Conservation (phyloP, 768 basidiomycete species). For the Lentinula boryana region DNA sequence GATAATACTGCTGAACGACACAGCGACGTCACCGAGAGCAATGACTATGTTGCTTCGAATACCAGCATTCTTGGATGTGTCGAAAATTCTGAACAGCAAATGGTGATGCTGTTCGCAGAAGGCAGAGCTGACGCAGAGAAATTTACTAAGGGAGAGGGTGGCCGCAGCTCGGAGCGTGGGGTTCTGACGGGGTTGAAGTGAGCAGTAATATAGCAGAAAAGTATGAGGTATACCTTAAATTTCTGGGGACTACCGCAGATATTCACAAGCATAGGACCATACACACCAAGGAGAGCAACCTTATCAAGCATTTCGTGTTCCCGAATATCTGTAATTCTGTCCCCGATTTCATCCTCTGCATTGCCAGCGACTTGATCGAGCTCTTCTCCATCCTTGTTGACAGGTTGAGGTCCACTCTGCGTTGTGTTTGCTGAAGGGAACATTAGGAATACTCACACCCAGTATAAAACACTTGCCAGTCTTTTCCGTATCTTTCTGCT, state of each 20-base stretch:
- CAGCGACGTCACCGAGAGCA: slow-evolving; percentile 94
- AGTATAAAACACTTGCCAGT: slow-evolving; percentile 44
- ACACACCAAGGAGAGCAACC: slow-evolving; percentile 74
- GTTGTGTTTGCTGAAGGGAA: slow-evolving; percentile 51
- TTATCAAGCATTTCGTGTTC: slow-evolving; percentile 89
- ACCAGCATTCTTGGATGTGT: slow-evolving; percentile 83
- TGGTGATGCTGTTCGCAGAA: slow-evolving; percentile 90
- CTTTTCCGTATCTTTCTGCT: slow-evolving; percentile 87
- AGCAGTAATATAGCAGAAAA: neutral
- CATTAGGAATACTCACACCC: neutral
- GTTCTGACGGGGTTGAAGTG: slow-evolving; percentile 45
- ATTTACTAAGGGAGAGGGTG: slow-evolving; percentile 87
- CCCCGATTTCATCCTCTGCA: slow-evolving; percentile 97
- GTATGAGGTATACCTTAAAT: slow-evolving; percentile 62
- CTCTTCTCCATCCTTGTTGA: slow-evolving; percentile 70
- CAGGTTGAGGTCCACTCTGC: slow-evolving; percentile 31
- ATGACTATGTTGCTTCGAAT: slow-evolving; percentile 97
- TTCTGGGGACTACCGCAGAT: slow-evolving; percentile 87
- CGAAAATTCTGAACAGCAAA: slow-evolving; percentile 89
- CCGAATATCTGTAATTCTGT: slow-evolving; percentile 75
- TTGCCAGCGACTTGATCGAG: slow-evolving; percentile 97
- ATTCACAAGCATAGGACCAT: slow-evolving; percentile 85
- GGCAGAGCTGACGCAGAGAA: slow-evolving; percentile 90
- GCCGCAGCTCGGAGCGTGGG: slow-evolving; percentile 81
- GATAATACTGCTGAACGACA: slow-evolving; percentile 95